Evolutionary conservation across 371 early-diverging fungal species (phyloP).

Genomic region (Mucor circinelloides): DNA sequence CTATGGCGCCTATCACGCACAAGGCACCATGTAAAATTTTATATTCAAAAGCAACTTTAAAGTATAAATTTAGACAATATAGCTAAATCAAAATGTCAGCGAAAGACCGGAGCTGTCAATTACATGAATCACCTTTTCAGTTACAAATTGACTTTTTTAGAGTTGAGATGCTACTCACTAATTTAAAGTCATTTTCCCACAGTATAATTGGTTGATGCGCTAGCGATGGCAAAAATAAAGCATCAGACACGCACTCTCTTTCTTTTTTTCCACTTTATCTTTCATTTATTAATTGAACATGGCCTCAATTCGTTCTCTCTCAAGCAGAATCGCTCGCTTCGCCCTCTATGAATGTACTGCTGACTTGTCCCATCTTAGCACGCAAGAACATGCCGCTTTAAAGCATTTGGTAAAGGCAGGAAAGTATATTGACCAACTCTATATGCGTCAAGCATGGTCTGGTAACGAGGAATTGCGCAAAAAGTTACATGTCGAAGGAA

Average conservation of each 20-base stretch:
- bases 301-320: conserved; percentile 33
- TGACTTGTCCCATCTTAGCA: conserved; percentile 61
- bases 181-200: background rate
- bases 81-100: background rate
- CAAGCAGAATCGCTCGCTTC: conserved; percentile 49
- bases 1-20: background rate
- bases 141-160: conserved; percentile 1
- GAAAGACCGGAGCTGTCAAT: background rate
- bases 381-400: conserved; percentile 66
- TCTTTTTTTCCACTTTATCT: background rate
- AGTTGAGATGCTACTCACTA: background rate
- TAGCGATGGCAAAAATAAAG: background rate
- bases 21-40: background rate
- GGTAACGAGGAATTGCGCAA: conserved; percentile 64
- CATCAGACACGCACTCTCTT: background rate
- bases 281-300: conserved; percentile 6
- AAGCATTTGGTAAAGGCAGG: conserved; percentile 69
- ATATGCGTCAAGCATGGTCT: conserved; percentile 75
- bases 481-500: conserved; percentile 43
- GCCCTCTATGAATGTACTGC: conserved; percentile 60
- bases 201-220: background rate
- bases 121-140: background rate
- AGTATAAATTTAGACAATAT: background rate
- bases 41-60: background rate
- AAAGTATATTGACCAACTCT: conserved; percentile 64